Percentiles rank a stretch among this genome's conserved stretches.
Evolutionary conservation across 1,284 basidiomycete species (phyloP).

Genomic region (Fomitopsis betulina): DNA sequence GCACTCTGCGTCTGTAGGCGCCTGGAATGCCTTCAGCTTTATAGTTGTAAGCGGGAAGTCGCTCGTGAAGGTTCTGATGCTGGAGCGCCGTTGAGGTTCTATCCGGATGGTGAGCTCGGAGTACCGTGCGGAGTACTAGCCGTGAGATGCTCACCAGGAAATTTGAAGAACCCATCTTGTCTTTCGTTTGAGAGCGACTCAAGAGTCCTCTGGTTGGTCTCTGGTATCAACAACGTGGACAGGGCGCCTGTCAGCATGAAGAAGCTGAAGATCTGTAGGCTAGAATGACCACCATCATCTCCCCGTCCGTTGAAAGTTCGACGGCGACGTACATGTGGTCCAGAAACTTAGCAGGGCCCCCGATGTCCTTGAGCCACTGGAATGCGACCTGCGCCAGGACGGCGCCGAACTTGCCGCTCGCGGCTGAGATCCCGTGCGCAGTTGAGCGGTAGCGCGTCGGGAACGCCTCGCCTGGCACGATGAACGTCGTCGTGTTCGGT

Average conservation of each 20-base stretch:
- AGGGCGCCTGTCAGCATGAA: slow-evolving; percentile 82
- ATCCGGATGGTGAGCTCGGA: neutral
- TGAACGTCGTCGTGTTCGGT: slow-evolving; percentile 71
- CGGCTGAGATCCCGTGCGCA: slow-evolving; percentile 69
- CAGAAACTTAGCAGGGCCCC: slow-evolving; percentile 37
- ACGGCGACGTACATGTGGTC: slow-evolving; percentile 28
- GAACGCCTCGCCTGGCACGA: slow-evolving; percentile 71
- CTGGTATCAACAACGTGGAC: slow-evolving; percentile 72
- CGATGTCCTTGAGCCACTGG: slow-evolving; percentile 40
- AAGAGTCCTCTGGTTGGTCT: slow-evolving; percentile 66
- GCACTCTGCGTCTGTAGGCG: neutral
- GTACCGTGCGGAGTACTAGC: too few relatives aligned
- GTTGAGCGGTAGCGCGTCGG: slow-evolving; percentile 73
- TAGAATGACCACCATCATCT: slow-evolving; percentile 15
- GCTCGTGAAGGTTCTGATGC: neutral
- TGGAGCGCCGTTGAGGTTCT: neutral
- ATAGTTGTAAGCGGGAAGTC: neutral
- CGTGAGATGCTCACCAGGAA: neutral
- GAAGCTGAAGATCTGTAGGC: slow-evolving; percentile 66
- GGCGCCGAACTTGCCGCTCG: slow-evolving; percentile 64
- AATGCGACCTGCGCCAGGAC: slow-evolving; percentile 66
- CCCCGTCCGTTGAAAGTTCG: too few relatives aligned
- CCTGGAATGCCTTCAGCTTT: neutral
- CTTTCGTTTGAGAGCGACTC: slow-evolving; percentile 64
- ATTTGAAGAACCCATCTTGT: slow-evolving; percentile 2